phyloP scores from a whole-genome alignment of 1,284 basidiomycete genomes.

The Cutaneotrichosporon cavernicola region DNA sequence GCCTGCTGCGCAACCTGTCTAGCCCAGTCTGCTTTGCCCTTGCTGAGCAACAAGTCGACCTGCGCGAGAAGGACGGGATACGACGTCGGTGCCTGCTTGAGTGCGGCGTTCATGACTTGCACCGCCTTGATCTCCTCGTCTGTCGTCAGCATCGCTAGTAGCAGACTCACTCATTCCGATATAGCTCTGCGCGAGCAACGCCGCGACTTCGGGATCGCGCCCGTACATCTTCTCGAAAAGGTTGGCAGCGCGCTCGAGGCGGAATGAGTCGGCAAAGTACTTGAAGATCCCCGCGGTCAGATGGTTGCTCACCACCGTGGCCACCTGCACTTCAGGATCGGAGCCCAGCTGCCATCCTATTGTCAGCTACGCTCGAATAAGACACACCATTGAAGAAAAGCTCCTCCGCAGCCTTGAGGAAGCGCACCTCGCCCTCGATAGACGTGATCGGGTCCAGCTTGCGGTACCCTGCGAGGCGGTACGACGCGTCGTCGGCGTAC shows the following conservation, averaged over 20 bases:
- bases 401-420: slow-evolving; percentile 85
- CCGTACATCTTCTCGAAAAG: slow-evolving; percentile 88
- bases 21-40: slow-evolving; percentile 84
- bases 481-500: slow-evolving; percentile 92
- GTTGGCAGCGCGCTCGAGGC: slow-evolving; percentile 86
- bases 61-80: slow-evolving; percentile 93
- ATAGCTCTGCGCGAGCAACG: slow-evolving; percentile 83
- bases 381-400: slow-evolving; percentile 80
- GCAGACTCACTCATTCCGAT: slow-evolving; percentile 89
- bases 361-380: slow-evolving; percentile 10
- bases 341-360: slow-evolving; percentile 96
- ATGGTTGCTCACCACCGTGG: slow-evolving; percentile 96
- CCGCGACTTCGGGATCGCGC: slow-evolving; percentile 84
- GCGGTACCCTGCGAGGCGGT: slow-evolving; percentile 87
- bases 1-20: slow-evolving; percentile 88
- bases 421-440: slow-evolving; percentile 82
- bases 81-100: slow-evolving; percentile 81
- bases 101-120: slow-evolving; percentile 83
- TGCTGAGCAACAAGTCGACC: slow-evolving; percentile 81
- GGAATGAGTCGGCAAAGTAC: slow-evolving; percentile 90
- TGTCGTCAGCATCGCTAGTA: slow-evolving; percentile 45
- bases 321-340: slow-evolving; percentile 97
- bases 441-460: slow-evolving; percentile 93
- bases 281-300: slow-evolving; percentile 92
- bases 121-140: slow-evolving; percentile 98